Evolutionary conservation across 306 rosid genomes (phyloP).

Genomic region (Senna siamea): DNA sequence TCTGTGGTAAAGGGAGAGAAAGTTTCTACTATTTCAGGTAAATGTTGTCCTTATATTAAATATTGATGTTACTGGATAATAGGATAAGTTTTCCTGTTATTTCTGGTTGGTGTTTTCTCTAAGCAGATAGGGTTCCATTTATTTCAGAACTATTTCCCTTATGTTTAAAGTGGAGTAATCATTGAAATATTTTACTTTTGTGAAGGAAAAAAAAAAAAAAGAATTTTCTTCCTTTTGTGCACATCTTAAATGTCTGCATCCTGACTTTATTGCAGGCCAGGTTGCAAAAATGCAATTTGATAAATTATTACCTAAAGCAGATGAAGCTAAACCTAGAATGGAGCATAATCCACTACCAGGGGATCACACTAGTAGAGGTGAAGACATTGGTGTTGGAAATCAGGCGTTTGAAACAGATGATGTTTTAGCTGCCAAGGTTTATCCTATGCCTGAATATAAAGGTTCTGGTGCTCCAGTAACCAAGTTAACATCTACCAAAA

Average conservation of each 20-base stretch:
- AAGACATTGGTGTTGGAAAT: slow-evolving; percentile 37
- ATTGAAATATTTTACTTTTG: slow-evolving; percentile 7
- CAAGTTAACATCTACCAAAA: slow-evolving; percentile 39
- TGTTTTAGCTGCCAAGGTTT: slow-evolving; percentile 33
- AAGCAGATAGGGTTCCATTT: not conserved
- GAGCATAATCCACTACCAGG: slow-evolving; percentile 39
- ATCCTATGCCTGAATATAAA: slow-evolving; percentile 37
- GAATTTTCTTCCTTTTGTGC: slow-evolving; percentile 22
- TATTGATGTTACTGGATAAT: not conserved
- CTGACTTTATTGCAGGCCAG: slow-evolving; percentile 48
- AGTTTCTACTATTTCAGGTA: slow-evolving; percentile 50
- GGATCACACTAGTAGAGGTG: slow-evolving; percentile 37
- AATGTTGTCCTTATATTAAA: slow-evolving; percentile 26
- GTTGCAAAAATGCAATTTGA: slow-evolving; percentile 39
- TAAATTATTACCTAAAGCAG: slow-evolving; percentile 39
- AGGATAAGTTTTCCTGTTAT: not conserved
- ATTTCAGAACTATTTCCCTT: not conserved
- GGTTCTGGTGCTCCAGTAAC: slow-evolving; percentile 40
- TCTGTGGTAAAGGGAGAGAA: slow-evolving; percentile 39
- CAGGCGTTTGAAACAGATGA: slow-evolving; percentile 35
- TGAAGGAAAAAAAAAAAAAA: not conserved
- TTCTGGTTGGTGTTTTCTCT: not conserved
- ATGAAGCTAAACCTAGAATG: slow-evolving; percentile 45
- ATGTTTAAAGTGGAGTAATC: slow-evolving; percentile 13
- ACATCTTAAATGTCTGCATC: slow-evolving; percentile 13